phyloP scores from a whole-genome alignment of 192 early-diverging fungal species.

The Coemansia sp. region DNA sequence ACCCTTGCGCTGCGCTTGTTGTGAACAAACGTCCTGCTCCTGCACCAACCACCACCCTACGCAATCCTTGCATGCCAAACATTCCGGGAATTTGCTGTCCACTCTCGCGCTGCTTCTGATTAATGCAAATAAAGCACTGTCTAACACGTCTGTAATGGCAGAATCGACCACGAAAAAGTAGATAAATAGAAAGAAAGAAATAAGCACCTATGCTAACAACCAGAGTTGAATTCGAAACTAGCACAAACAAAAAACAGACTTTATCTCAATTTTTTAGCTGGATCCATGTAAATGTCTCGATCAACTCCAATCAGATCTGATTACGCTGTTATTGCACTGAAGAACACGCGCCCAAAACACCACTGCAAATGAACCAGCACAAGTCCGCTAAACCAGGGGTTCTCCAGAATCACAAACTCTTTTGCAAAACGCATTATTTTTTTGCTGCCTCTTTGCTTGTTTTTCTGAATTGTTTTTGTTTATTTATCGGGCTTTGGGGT shows the following conservation, averaged over 20 bases:
- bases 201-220: no score
- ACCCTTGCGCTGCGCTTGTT: conserved; percentile 19
- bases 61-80: conserved; percentile 29
- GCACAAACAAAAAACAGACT: neutral
- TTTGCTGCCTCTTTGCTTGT: no score
- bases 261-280: neutral
- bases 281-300: neutral
- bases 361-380: no score
- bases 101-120: neutral
- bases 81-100: conserved; percentile 5
- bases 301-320: neutral
- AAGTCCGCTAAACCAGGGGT: no score
- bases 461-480: no score
- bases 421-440: no score
- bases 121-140: neutral
- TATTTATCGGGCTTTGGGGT: no score
- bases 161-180: neutral
- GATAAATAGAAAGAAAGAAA: neutral
- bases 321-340: neutral
- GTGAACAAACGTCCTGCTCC: conserved; percentile 25
- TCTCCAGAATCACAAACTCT: no score
- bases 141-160: neutral
- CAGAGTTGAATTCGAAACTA: neutral
- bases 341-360: no score
- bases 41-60: conserved; percentile 9